Base-by-base conservation (phyloP, 495 filamentous ascomycete species). In the Rhizodiscina lignyota region DNA sequence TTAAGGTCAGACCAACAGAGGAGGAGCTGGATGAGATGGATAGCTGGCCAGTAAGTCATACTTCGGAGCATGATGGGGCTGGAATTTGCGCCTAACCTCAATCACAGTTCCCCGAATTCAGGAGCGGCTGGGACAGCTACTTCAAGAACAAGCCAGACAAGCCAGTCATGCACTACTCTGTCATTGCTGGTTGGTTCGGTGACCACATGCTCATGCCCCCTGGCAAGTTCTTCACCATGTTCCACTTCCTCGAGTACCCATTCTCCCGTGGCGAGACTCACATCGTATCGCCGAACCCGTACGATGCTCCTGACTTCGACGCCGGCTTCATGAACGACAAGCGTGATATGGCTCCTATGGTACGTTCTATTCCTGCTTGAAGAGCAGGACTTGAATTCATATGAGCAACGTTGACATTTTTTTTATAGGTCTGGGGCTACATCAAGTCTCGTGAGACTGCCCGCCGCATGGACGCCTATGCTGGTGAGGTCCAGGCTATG, bases 121-220 rank as follows among this genome's bases (percentile, higher is more conserved):
- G 60, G 17, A 51, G 59, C 8, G 79, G 78, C 5, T 85, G 78
- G 76, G 72, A 86, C 38, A 70, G 66, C 18, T 84, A 86, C 60
- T 89, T 85, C 57, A 82, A 83, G 61, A 57, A 84, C 46, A 82
- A 83, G 57, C 77, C 78, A 0, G 80, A 86, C 54, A 85, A 85
- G 63, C 82, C 82, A 0, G 79, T 86, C 21, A 84, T 86, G 80
- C 79, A 84, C 43, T 59, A 59, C 49, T 52, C 48, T 33, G 53
- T 48, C 28, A 27, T 27, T 13, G 8, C 24, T 27, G 24, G 24
- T 8, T 56, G 53, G 59, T 52, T 46, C 21, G 42, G 40, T 19
- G 48, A 55, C 32, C 45, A 49, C 42, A 55, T 56, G 55, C 44
- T 50, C 37, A 53, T 59, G 53, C 78, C 77, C 0, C 67, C 74